A percentile compares a stretch with the other conserved stretches of the same genome.
Conservation (phyloP, 2,329 filamentous ascomycete genomes). For the Harringtonia aguacate region DNA sequence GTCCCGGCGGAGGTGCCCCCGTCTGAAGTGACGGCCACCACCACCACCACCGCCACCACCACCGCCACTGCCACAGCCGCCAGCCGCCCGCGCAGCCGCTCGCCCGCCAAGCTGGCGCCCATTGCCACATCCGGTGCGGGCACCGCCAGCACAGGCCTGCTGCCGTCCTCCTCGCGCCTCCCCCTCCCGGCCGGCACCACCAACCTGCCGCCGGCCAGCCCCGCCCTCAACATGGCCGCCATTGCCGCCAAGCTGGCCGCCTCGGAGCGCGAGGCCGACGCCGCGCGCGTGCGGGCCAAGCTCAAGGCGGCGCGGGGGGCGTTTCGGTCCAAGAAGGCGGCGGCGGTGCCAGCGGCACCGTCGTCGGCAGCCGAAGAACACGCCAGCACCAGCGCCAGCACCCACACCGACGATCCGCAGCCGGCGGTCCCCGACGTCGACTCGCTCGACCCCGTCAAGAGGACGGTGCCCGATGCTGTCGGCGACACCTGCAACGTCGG, state of each 20-base stretch:
- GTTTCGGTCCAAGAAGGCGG: slow-evolving; percentile 17
- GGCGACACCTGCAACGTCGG: background rate
- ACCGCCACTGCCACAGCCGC: slow-evolving; percentile 2
- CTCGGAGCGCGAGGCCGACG: slow-evolving; percentile 52
- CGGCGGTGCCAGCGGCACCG: background rate
- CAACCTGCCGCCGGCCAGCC: slow-evolving; percentile 33
- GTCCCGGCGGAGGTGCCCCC: background rate
- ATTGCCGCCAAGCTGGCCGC: slow-evolving; percentile 55
- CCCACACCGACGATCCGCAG: background rate
- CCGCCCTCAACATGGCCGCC: slow-evolving; percentile 47
- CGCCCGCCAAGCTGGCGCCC: slow-evolving; percentile 8
- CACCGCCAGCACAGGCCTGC: background rate
- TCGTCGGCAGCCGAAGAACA: slow-evolving; percentile 12
- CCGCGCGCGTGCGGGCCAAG: slow-evolving; percentile 51
- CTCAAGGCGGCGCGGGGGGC: slow-evolving; percentile 38
- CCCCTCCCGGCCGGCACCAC: slow-evolving; percentile 19
- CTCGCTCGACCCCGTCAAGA: slow-evolving; percentile 9
- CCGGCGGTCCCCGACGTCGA: background rate
- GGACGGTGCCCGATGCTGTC: background rate
- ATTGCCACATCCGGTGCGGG: background rate
- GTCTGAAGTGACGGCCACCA: too few species aligned
- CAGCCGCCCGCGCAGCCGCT: slow-evolving; percentile 3
- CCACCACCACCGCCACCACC: slow-evolving; percentile 8
- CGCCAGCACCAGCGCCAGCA: slow-evolving; percentile 1
- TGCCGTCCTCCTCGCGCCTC: slow-evolving; percentile 7